Percentiles rank a stretch among this genome's conserved stretches.
phyloP scores from a whole-genome alignment of 1,284 basidiomycete genomes.

The Laetiporus sulphureus region DNA sequence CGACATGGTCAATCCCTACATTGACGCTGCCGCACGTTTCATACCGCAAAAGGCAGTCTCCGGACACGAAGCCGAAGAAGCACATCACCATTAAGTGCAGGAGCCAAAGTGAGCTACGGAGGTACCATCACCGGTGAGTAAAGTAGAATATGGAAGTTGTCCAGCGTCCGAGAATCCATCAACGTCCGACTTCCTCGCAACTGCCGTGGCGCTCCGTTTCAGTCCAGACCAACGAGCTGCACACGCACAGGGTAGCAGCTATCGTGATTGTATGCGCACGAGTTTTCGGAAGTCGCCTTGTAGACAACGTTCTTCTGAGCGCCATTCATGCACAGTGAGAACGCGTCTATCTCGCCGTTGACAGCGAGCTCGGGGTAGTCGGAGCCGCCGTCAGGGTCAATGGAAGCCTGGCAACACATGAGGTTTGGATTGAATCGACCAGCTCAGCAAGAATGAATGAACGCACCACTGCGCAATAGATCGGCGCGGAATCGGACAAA shows the following conservation, averaged over 20 bases:
- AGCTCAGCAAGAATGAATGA: not conserved
- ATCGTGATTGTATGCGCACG: slow-evolving; percentile 13
- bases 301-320: slow-evolving; percentile 20
- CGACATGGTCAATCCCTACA: too few species aligned
- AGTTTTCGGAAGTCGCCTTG: slow-evolving; percentile 11
- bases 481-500: slow-evolving; percentile 4
- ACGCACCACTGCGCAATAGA: slow-evolving; percentile 14
- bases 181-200: too few species aligned
- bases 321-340: slow-evolving; percentile 19
- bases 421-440: not conserved
- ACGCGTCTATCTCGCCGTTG: slow-evolving; percentile 20
- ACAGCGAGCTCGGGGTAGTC: slow-evolving; percentile 14
- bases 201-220: not conserved
- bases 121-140: too few species aligned
- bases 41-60: too few species aligned
- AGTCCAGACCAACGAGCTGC: slow-evolving; percentile 14
- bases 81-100: too few species aligned
- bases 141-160: too few species aligned
- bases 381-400: slow-evolving; percentile 9
- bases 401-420: slow-evolving; percentile 9
- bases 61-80: too few species aligned
- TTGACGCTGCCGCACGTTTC: too few species aligned
- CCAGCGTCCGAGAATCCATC: too few species aligned
- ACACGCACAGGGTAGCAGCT: slow-evolving; percentile 19
- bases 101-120: too few species aligned